These are phyloP conservation scores for Puccinia hordei DNA, from an alignment of 1,284 basidiomycete species.

Conservation along the genomic window DNA sequence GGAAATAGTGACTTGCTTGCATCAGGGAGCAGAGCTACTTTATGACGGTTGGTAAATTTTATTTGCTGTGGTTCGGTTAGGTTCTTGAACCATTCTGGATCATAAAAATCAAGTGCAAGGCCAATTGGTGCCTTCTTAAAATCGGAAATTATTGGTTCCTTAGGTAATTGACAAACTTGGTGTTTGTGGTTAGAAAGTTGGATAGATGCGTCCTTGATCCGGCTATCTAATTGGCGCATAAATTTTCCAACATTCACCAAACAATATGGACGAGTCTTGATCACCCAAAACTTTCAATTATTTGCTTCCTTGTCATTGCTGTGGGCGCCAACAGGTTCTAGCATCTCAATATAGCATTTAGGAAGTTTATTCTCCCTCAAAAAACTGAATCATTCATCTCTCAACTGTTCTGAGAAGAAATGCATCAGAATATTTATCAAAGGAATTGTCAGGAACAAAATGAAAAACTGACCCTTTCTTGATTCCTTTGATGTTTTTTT, in stretches of 20 bases:
- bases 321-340: not conserved
- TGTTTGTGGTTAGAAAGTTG: not conserved
- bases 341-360: not conserved
- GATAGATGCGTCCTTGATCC: not conserved
- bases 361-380: slow-evolving; percentile 2
- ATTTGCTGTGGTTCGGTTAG: not conserved
- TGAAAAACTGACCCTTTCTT: slow-evolving; percentile 2
- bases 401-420: not conserved
- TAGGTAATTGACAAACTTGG: not conserved
- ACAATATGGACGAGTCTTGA: slow-evolving; percentile 26
- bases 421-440: no score
- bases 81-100: slow-evolving; percentile 5
- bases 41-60: not conserved
- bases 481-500: slow-evolving; percentile 6
- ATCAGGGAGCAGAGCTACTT: slow-evolving; percentile 25
- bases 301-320: slow-evolving; percentile 22
- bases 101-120: slow-evolving; percentile 24
- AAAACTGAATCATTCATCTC: not conserved
- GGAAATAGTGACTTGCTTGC: no score
- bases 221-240: no score
- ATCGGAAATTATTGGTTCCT: not conserved
- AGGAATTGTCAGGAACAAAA: not conserved
- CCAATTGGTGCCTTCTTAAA: slow-evolving; percentile 5
- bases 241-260: slow-evolving; percentile 11
- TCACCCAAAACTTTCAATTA: not conserved